Conservation (phyloP, 2,329 filamentous ascomycete species). For the Fusarium sp. region DNA sequence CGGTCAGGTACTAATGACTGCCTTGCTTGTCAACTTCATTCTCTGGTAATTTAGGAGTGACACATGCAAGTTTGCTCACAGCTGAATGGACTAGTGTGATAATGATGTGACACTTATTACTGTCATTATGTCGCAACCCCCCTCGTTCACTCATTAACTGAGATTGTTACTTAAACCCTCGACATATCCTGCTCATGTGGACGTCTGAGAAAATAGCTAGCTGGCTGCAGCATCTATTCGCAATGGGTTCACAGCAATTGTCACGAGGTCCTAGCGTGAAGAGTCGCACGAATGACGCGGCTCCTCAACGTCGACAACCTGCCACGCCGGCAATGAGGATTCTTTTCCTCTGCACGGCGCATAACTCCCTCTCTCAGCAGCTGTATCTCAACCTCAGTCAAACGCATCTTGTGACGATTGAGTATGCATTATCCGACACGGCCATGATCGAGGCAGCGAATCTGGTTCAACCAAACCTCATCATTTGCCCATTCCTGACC, state of each 20-base stretch:
- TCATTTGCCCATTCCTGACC: constrained; percentile 30
- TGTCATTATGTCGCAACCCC: neutral
- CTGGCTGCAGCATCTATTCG: neutral
- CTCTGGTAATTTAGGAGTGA: neutral
- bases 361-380: constrained; percentile 31
- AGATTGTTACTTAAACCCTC: constrained; percentile 7
- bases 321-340: constrained; percentile 22
- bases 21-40: neutral
- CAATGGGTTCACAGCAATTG: neutral
- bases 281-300: neutral
- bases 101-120: neutral
- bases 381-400: constrained; percentile 21
- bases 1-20: neutral
- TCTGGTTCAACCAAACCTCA: constrained; percentile 17
- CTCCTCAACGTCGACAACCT: neutral
- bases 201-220: neutral
- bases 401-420: constrained; percentile 13
- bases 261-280: neutral
- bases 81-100: neutral
- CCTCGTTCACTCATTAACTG: neutral
- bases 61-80: neutral
- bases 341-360: constrained; percentile 31
- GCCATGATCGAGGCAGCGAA: constrained; percentile 26
- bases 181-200: neutral
- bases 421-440: constrained; percentile 31